These are phyloP conservation scores for Fusarium heterosporum DNA, from an alignment of 2,329 filamentous ascomycete species.

Conservation along the genomic window DNA sequence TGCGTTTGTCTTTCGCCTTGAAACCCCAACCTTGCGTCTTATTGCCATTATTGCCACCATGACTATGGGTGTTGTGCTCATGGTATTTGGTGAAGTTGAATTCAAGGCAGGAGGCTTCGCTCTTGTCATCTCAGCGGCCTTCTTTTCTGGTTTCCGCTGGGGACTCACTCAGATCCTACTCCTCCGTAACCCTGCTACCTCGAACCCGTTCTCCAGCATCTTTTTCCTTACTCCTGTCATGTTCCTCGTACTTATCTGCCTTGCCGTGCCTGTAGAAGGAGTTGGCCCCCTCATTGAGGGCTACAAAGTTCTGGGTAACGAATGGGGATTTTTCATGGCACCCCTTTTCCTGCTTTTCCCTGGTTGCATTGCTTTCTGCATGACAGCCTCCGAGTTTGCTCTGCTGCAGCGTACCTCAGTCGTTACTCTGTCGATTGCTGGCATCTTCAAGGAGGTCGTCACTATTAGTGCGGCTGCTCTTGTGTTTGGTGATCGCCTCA, in stretches of 20 bases:
- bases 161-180: slow-evolving; percentile 97
- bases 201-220: slow-evolving; percentile 96
- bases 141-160: slow-evolving; percentile 98
- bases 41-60: slow-evolving; percentile 90
- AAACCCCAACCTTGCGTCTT: slow-evolving; percentile 86
- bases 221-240: slow-evolving; percentile 98
- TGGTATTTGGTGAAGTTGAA: slow-evolving; percentile 94
- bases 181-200: slow-evolving; percentile 91
- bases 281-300: slow-evolving; percentile 75
- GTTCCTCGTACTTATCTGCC: slow-evolving; percentile 83
- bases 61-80: slow-evolving; percentile 95
- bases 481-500: slow-evolving; percentile 89
- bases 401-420: slow-evolving; percentile 94
- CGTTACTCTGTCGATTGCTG: slow-evolving; percentile 94
- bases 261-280: slow-evolving; percentile 90
- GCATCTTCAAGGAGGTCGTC: slow-evolving; percentile 98
- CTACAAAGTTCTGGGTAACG: slow-evolving; percentile 69
- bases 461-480: slow-evolving; percentile 90
- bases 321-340: slow-evolving; percentile 75
- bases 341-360: slow-evolving; percentile 87
- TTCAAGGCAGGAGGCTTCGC: slow-evolving; percentile 90
- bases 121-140: slow-evolving; percentile 91
- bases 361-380: slow-evolving; percentile 90
- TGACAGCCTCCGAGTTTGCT: slow-evolving; percentile 97
- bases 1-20: slow-evolving; percentile 92